Evolutionary conservation across 108 stramenopile species (phyloP), one percentile per base, ranked within the genome.

Genomic region (Fragilariopsis cylindrus): DNA sequence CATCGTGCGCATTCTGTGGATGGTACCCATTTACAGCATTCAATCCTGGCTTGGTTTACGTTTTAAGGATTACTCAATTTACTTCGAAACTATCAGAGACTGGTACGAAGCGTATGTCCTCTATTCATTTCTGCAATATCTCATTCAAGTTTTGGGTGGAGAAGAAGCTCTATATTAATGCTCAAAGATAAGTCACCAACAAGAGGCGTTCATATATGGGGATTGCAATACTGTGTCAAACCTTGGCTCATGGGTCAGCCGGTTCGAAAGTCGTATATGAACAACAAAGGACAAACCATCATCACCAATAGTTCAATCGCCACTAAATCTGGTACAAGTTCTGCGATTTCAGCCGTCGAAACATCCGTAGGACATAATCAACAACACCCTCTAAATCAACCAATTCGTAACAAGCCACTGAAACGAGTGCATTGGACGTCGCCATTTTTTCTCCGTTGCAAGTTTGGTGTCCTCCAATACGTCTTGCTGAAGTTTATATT

Each of bases 201-300:
- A 13, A 74, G 93, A 30, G 96, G 94, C 43, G 84, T 82, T n/a
- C 96, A 95, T 74, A 88, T 94, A 74, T 85, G 90, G 84, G 91
- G 90, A 73, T 49, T 95, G 15, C 85, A 88, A 12, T 90, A 86
- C 83, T 97, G 89, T 68, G 65, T 95, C 67, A 92, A 89, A 58
- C 95, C 95, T 30, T 96, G 95, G 95, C 77, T 92, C 48, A 96
- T 96, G 92, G 92, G 95, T 44, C 95, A 96, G 69, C 95, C 95
- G 4, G 82, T 92, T 7, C 82, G 86, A 16, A 75, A 75, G 44
- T 72, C 73, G 12, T 75, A 77, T 67, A 57, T 69, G 44, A 48
- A 41, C 21, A 76, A 43, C 15, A 44, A 63, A 40, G 46, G 21
- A 3, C 39, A 69, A 48, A 19, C 21, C 16, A 16, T 44, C 39